Evolutionary conservation across 1,284 basidiomycete species (phyloP).

Genomic region (Prillingera fragicola): DNA sequence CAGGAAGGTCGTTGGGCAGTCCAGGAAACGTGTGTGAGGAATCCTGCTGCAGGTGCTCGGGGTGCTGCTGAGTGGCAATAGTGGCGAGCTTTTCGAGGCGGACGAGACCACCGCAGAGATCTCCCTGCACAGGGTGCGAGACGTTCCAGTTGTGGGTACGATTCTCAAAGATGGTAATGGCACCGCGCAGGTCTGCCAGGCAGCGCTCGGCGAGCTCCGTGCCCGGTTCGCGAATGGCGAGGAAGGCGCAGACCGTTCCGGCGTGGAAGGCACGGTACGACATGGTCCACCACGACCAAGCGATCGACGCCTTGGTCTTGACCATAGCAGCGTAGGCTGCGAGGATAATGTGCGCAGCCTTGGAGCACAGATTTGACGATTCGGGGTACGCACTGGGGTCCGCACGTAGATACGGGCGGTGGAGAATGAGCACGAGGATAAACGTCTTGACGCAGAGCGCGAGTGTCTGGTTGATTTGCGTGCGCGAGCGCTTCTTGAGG

Average conservation of each 20-base stretch:
- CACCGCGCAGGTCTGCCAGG: slow-evolving; percentile 36
- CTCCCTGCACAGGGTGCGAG: slow-evolving; percentile 44
- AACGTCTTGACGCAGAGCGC: slow-evolving; percentile 44
- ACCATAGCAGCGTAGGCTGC: slow-evolving; percentile 38
- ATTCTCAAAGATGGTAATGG: slow-evolving; percentile 41
- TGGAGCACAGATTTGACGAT: slow-evolving; percentile 38
- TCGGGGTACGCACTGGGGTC: slow-evolving; percentile 45
- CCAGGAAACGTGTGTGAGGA: too few relatives aligned
- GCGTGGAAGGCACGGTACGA: slow-evolving; percentile 46
- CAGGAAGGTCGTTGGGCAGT: too few relatives aligned
- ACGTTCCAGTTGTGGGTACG: slow-evolving; percentile 38
- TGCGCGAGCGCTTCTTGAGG: slow-evolving; percentile 17
- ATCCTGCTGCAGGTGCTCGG: neutral
- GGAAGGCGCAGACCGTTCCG: slow-evolving; percentile 45
- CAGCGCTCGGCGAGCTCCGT: slow-evolving; percentile 38
- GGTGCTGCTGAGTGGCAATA: slow-evolving; percentile 17
- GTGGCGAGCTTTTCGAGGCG: slow-evolving; percentile 42
- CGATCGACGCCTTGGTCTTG: slow-evolving; percentile 33
- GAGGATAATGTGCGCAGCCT: slow-evolving; percentile 41
- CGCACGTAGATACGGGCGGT: slow-evolving; percentile 46
- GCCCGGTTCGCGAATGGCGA: slow-evolving; percentile 45
- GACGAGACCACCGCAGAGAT: slow-evolving; percentile 42
- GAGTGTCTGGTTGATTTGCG: slow-evolving; percentile 41
- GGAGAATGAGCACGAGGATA: slow-evolving; percentile 45
- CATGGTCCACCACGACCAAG: slow-evolving; percentile 48